phyloP scores from a whole-genome alignment of 2,329 filamentous ascomycete species.

The Curvularia verruculosa region DNA sequence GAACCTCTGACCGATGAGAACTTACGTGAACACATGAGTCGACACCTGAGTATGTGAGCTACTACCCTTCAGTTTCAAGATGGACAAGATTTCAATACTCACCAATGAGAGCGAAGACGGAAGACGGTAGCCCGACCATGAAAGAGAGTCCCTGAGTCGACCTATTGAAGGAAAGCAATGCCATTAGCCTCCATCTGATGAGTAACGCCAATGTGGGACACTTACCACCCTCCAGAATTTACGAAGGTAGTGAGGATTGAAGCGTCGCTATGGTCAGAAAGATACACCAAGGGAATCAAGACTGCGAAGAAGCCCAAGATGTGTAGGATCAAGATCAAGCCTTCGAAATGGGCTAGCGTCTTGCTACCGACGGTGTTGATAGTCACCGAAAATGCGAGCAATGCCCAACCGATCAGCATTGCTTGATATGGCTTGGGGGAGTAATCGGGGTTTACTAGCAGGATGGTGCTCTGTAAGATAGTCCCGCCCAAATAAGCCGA shows the following conservation, averaged over 20 bases:
- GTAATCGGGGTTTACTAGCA: constrained; percentile 11
- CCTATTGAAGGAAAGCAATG: neutral
- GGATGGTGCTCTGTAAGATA: constrained; percentile 13
- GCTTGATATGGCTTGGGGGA: constrained; percentile 53
- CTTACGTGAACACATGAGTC: constrained; percentile 10
- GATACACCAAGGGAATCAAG: constrained; percentile 41
- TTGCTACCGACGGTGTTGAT: constrained; percentile 52
- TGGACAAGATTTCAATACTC: neutral
- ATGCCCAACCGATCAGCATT: constrained; percentile 53
- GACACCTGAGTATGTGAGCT: neutral
- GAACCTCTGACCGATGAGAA: no score
- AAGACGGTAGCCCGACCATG: constrained; percentile 10
- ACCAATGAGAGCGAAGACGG: constrained; percentile 8
- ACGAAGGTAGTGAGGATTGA: constrained; percentile 51
- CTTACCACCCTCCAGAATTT: constrained; percentile 48
- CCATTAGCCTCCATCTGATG: neutral
- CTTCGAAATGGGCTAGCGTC: constrained; percentile 53
- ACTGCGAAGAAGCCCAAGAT: constrained; percentile 57
- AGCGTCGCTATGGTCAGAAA: constrained; percentile 13
- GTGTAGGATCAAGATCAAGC: constrained; percentile 53
- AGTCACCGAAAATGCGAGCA: constrained; percentile 42
- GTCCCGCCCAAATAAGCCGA: constrained; percentile 10
- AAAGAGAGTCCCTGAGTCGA: constrained; percentile 7
- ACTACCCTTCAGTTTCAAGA: neutral
- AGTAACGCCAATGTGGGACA: neutral